Conservation (phyloP, 139 green algal genomes). For the Raphidocelis subcapitata region DNA sequence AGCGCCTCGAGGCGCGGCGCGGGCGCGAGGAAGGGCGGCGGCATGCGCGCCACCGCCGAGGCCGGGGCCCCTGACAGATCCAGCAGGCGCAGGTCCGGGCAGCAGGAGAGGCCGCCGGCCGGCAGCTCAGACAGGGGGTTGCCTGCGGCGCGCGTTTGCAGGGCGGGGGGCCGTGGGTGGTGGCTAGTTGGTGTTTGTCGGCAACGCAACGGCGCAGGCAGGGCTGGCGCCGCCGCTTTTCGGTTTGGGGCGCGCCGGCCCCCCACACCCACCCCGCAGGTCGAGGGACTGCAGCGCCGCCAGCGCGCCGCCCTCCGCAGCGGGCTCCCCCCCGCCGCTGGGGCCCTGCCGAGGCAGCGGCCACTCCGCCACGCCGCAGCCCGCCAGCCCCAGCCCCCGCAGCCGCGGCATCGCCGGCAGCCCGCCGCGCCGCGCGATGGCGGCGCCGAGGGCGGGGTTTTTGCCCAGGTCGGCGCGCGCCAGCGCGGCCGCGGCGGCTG, state of each 20-base stretch:
- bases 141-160: constrained; percentile 8
- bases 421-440: neutral
- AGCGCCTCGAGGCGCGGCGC: constrained; percentile 27
- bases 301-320: constrained; percentile 3
- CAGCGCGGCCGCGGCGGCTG: no score
- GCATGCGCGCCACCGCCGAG: neutral
- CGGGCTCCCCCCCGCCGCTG: no score
- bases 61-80: constrained; percentile 35
- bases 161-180: no score
- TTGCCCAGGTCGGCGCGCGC: constrained; percentile 21
- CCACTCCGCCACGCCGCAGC: constrained; percentile 31
- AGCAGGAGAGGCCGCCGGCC: constrained; percentile 18
- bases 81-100: constrained; percentile 28
- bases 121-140: constrained; percentile 30
- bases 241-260: no score
- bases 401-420: constrained; percentile 2
- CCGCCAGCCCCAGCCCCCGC: constrained; percentile 22
- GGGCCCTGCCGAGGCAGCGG: no score
- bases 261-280: neutral
- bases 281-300: constrained; percentile 30
- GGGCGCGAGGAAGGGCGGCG: neutral
- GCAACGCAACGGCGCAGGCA: no score
- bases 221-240: no score
- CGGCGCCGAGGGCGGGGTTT: constrained; percentile 12
- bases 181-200: no score